Conservation (phyloP, 1,139 yeast genomes). For the Nakaseomyces uthaithaninus region DNA sequence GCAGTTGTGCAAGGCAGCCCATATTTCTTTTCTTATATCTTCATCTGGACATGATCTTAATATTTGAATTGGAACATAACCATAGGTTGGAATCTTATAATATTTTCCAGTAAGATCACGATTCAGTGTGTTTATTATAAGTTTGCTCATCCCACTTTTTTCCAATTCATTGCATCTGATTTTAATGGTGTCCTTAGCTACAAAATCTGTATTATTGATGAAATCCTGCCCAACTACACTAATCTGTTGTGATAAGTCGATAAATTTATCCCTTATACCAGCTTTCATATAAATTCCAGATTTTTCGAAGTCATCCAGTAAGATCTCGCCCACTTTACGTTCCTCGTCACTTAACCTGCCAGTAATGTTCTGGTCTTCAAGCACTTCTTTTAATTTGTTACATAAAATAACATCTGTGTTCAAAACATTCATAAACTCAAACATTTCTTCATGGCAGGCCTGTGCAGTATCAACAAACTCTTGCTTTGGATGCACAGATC, state of each 20-base stretch:
- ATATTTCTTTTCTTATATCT: constrained; percentile 54
- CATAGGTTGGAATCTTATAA: constrained; percentile 58
- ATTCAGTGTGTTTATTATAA: constrained; percentile 25
- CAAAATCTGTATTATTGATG: constrained; percentile 33
- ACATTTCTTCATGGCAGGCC: constrained; percentile 78
- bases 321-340: constrained; percentile 67
- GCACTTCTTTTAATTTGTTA: constrained; percentile 46
- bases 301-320: constrained; percentile 78
- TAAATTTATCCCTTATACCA: constrained; percentile 58
- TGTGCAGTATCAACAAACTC: constrained; percentile 77
- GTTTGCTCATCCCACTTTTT: constrained; percentile 19
- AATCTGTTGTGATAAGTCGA: constrained; percentile 70
- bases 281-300: constrained; percentile 81
- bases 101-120: constrained; percentile 28
- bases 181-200: constrained; percentile 16
- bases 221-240: constrained; percentile 79
- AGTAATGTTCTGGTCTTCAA: constrained; percentile 38
- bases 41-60: constrained; percentile 53
- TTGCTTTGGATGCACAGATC: constrained; percentile 78
- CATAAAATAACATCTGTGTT: constrained; percentile 79
- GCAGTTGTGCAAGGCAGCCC: constrained; percentile 65
- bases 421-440: constrained; percentile 85
- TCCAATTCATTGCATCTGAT: constrained; percentile 18
- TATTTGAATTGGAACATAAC: constrained; percentile 59
- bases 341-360: constrained; percentile 57